Percentiles rank a stretch among this genome's conserved stretches.
phyloP scores from a whole-genome alignment of 2,329 filamentous ascomycete species.

The Colletotrichum karsti region DNA sequence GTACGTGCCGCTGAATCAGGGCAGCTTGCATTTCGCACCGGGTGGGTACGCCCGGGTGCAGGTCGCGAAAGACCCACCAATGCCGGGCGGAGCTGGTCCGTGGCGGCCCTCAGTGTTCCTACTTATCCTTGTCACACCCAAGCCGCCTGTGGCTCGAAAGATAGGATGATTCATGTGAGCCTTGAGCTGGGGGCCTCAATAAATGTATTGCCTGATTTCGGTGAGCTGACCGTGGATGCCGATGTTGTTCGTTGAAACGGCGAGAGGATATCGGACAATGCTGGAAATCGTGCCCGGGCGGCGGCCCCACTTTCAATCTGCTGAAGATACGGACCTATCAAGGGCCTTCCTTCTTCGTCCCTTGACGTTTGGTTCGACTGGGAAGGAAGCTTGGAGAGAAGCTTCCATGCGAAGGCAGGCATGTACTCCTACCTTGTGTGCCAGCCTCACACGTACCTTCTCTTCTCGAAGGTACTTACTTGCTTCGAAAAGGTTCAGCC shows the following conservation, averaged over 20 bases:
- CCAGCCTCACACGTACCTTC: neutral
- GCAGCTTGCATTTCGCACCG: neutral
- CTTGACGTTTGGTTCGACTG: neutral
- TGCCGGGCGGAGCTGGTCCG: neutral
- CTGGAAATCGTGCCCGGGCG: neutral
- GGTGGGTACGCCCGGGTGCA: neutral
- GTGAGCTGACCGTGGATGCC: neutral
- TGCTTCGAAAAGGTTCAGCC: neutral
- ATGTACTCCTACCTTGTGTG: neutral
- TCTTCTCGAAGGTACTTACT: neutral
- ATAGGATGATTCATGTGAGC: neutral
- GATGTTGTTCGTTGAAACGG: neutral
- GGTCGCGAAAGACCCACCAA: neutral
- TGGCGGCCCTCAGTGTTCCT: too few relatives aligned
- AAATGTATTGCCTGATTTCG: neutral
- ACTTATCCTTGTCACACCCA: neutral
- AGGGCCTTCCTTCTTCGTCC: too few relatives aligned
- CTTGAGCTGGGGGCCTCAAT: neutral
- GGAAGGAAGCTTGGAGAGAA: neutral
- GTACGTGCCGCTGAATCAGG: neutral
- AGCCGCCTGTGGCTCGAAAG: too few relatives aligned
- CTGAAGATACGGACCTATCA: neutral
- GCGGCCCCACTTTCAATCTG: neutral
- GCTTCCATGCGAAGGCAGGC: neutral
- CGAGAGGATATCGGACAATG: neutral